Evolutionary conservation across 2,329 filamentous ascomycete genomes (phyloP), one percentile per base, ranked within the genome.

Genomic region (Monilinia polystroma): DNA sequence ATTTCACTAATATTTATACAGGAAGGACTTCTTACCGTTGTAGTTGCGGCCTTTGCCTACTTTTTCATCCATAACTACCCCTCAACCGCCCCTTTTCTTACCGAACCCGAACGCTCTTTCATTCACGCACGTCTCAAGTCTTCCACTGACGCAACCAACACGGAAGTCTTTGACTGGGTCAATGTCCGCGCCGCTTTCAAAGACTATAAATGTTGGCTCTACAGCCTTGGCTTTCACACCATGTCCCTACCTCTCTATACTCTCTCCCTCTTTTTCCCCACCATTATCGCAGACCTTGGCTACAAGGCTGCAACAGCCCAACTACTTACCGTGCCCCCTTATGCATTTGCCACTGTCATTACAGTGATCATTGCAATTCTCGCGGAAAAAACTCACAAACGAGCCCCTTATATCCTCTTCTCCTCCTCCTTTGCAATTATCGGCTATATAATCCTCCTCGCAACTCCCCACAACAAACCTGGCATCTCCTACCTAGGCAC

Each of bases 201-300:
- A 18, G 88, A 93, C 71, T 84, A 85, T 1, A 91, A 88, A 73
- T 87, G 87, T 73, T 91, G 87, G 87, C 80, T 93, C 0, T 93
- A 93, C 70, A 87, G 88, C 0, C 75, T 91, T 0, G 85, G 83
- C 0, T 92, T 91, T 72, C 89, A 92, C 74, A 91, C 88, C 6
- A 87, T 92, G 81, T 89, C 86, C 66, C 76, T 93, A 16, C 84
- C 84, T 0, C 77, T 86, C 0, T 87, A 86, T 67, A 85, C 84
- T 0, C 77, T 85, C 6, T 81, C 87, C 0, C 75, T 86, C 3
- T 87, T 86, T 66, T 67, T 86, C 75, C 83, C 83, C 0, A 84
- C 82, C 0, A 86, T 86, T 56, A 85, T 86, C 64, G 79, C 78
- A 32, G 78, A 81, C 26, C 79, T 86, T 0, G 84, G 84, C 16